Percentiles rank a stretch among this genome's conserved stretches.
Conservation (phyloP, 2,329 filamentous ascomycete genomes). For the Pyrenophora graminea region DNA sequence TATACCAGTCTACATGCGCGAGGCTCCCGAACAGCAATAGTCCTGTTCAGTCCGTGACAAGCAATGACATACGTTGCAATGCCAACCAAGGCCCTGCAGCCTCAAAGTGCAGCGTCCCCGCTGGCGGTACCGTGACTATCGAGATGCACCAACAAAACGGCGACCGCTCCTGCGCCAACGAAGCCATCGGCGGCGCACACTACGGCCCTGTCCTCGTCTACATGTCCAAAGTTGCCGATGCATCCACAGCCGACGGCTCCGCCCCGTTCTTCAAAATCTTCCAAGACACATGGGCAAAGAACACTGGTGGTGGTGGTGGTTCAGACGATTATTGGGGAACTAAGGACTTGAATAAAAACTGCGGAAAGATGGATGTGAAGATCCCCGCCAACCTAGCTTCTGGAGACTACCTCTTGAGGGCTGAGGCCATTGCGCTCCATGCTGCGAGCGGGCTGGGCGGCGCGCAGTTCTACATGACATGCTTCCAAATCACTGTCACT, state of each 20-base stretch:
- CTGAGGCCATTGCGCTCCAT: slow-evolving; percentile 64
- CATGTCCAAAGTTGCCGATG: slow-evolving; percentile 50
- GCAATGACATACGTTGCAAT: slow-evolving; percentile 57
- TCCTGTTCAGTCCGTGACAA: slow-evolving; percentile 54
- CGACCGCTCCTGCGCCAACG: slow-evolving; percentile 56
- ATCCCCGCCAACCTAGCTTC: slow-evolving; percentile 59
- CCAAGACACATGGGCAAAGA: slow-evolving; percentile 57
- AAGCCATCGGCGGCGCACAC: slow-evolving; percentile 42
- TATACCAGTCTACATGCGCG: slow-evolving; percentile 28
- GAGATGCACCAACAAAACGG: slow-evolving; percentile 56
- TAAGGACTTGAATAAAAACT: slow-evolving; percentile 53
- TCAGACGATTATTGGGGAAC: slow-evolving; percentile 56
- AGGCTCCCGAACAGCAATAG: slow-evolving; percentile 44
- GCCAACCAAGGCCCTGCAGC: slow-evolving; percentile 31
- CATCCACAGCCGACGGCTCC: slow-evolving; percentile 56
- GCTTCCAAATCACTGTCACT: slow-evolving; percentile 64
- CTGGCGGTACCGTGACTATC: slow-evolving; percentile 54
- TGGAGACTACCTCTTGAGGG: slow-evolving; percentile 56
- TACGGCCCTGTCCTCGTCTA: slow-evolving; percentile 46
- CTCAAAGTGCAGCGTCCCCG: slow-evolving; percentile 53
- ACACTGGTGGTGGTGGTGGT: slow-evolving; percentile 44
- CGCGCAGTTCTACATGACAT: slow-evolving; percentile 52
- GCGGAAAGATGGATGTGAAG: slow-evolving; percentile 55
- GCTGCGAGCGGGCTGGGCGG: slow-evolving; percentile 52
- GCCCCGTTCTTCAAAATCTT: slow-evolving; percentile 63